A percentile compares a stretch with the other conserved stretches of the same genome.
Evolutionary conservation across 2,329 filamentous ascomycete genomes (phyloP).

Genomic region (Talaromyces sp.): DNA sequence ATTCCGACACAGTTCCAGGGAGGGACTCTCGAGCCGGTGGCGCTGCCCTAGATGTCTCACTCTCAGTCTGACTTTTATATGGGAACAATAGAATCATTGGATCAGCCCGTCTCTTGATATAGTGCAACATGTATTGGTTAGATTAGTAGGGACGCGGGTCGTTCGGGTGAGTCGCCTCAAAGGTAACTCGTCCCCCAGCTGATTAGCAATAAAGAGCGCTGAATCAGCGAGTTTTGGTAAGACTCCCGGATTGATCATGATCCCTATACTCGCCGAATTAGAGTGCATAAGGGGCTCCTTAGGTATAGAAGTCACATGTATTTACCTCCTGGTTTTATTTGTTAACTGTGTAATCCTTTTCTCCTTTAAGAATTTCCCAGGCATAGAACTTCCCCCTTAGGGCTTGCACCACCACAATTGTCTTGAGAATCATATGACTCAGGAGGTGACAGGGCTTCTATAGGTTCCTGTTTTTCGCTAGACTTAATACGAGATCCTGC

Average conservation of each 20-base stretch:
- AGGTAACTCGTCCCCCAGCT: neutral
- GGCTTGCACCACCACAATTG: too few species aligned
- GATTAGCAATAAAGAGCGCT: neutral
- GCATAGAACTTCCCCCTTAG: too few species aligned
- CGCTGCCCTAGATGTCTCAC: neutral
- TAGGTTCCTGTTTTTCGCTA: neutral
- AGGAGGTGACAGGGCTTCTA: neutral
- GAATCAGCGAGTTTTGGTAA: neutral
- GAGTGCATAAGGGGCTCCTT: too few species aligned
- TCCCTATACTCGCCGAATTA: too few species aligned
- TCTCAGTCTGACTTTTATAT: neutral
- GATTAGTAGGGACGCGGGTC: neutral
- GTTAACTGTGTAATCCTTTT: too few species aligned
- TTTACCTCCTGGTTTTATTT: too few species aligned
- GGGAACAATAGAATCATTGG: neutral
- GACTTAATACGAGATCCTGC: neutral
- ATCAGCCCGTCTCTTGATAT: neutral
- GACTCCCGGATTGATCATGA: too few species aligned
- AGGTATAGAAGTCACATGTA: too few species aligned
- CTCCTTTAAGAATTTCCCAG: too few species aligned
- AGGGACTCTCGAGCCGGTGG: neutral
- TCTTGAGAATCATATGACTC: neutral
- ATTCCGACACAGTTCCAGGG: neutral
- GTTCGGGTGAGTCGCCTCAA: too few species aligned
- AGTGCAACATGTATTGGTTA: neutral